A percentile compares a stretch with the other conserved stretches of the same genome.
Conservation (phyloP, 495 filamentous ascomycete genomes). For the Poronia punctata region DNA sequence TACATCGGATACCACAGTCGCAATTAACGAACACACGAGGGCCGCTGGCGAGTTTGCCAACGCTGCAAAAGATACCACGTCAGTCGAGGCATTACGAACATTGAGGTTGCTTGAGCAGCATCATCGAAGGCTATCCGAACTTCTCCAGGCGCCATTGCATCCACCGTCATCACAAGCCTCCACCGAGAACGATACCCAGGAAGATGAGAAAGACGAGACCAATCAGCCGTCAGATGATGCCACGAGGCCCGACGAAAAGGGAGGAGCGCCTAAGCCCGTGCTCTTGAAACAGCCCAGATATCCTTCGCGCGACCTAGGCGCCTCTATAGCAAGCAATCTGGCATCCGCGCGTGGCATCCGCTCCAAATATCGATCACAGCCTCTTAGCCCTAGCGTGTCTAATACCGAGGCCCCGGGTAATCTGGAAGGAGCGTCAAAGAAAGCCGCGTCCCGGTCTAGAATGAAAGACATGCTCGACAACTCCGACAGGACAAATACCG, state of each 20-base stretch:
- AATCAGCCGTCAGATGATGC: conserved; percentile 14
- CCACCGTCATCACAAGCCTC: conserved; percentile 40
- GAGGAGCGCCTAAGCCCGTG: conserved; percentile 38
- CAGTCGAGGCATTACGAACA: conserved; percentile 78
- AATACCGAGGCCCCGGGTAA: conserved; percentile 70
- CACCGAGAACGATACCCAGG: conserved; percentile 30
- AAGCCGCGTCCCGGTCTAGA: conserved; percentile 31
- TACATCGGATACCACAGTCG: conserved; percentile 66
- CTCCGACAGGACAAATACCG: conserved; percentile 36
- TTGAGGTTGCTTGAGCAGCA: conserved; percentile 79
- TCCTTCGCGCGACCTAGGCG: conserved; percentile 59
- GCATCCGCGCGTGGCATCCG: conserved; percentile 85
- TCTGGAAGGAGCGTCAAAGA: conserved; percentile 51
- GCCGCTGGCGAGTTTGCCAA: conserved; percentile 87
- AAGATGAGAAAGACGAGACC: conserved; percentile 29
- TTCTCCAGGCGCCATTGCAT: conserved; percentile 65
- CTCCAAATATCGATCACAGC: conserved; percentile 56
- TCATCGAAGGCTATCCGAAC: conserved; percentile 68
- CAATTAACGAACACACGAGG: conserved; percentile 78
- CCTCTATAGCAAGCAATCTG: conserved; percentile 86
- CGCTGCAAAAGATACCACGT: conserved; percentile 64
- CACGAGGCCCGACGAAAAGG: conserved; percentile 16
- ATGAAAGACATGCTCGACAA: conserved; percentile 34
- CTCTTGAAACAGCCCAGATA: conserved; percentile 43
- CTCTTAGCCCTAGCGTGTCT: conserved; percentile 61